Conservation (phyloP, 805 yeast species). For the Wickerhamiella sorbophila region DNA sequence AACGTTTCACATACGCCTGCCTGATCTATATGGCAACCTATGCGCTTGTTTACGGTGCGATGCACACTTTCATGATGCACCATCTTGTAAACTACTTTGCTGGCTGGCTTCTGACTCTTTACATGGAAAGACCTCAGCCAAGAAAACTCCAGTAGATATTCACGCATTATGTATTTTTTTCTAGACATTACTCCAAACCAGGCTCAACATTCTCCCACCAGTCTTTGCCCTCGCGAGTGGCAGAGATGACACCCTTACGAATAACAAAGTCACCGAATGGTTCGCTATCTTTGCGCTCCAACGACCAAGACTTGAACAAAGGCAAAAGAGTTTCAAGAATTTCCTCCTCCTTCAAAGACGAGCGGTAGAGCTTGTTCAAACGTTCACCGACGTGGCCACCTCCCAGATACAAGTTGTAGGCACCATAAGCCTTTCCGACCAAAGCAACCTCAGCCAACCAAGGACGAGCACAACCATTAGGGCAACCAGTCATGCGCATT, state of each 20-base stretch:
- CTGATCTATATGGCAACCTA: slow-evolving; percentile 43
- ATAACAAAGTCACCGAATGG: slow-evolving; percentile 90
- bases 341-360: slow-evolving; percentile 83
- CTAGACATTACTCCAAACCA: slow-evolving; percentile 13
- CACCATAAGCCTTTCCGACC: slow-evolving; percentile 89
- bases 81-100: slow-evolving; percentile 45
- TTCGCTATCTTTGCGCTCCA: slow-evolving; percentile 81
- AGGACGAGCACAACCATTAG: slow-evolving; percentile 97
- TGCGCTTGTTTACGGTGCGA: slow-evolving; percentile 55
- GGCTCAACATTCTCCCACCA: slow-evolving; percentile 76
- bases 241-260: slow-evolving; percentile 75
- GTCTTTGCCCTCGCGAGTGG: slow-evolving; percentile 77
- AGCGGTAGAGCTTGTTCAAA: slow-evolving; percentile 74
- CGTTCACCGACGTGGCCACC: slow-evolving; percentile 94
- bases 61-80: slow-evolving; percentile 70
- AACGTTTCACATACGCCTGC: slow-evolving; percentile 23
- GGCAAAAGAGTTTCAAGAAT: slow-evolving; percentile 65
- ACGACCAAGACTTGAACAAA: slow-evolving; percentile 84
- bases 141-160: not conserved
- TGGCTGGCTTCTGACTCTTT: slow-evolving; percentile 10
- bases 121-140: not conserved
- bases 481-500: slow-evolving; percentile 98
- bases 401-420: slow-evolving; percentile 86
- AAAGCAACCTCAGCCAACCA: slow-evolving; percentile 95
- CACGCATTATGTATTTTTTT: not conserved